These are phyloP conservation scores for Pichia exigua DNA, from an alignment of 805 yeast genomes.

Conservation along the genomic window DNA sequence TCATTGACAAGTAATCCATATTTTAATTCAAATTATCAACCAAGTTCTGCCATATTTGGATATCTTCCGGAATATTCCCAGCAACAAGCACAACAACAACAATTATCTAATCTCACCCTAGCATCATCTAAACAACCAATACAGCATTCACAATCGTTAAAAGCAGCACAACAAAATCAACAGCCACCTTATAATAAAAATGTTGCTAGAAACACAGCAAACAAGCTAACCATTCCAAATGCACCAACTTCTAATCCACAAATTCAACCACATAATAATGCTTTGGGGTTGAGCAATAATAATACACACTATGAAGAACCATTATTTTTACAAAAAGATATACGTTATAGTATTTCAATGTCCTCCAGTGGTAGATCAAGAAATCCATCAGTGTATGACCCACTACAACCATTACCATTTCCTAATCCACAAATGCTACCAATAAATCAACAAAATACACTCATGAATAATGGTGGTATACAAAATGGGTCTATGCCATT, in stretches of 20 bases:
- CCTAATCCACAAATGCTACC: background rate
- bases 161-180: background rate
- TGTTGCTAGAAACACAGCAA: background rate
- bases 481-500: background rate
- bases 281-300: background rate
- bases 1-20: slow-evolving; percentile 15
- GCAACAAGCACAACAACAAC: slow-evolving; percentile 1
- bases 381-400: slow-evolving; percentile 34
- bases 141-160: background rate
- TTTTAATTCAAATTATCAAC: slow-evolving; percentile 3
- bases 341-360: slow-evolving; percentile 24
- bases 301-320: slow-evolving; percentile 9
- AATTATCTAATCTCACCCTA: background rate
- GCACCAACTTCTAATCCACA: slow-evolving; percentile 9
- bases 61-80: slow-evolving; percentile 9
- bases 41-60: background rate
- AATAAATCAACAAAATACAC: background rate
- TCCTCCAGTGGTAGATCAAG: slow-evolving; percentile 21
- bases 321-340: slow-evolving; percentile 26
- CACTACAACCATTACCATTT: slow-evolving; percentile 22
- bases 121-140: background rate
- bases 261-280: too few relatives aligned
- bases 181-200: background rate
- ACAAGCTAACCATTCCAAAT: background rate
- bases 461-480: background rate